Base-by-base conservation (phyloP, 257 asterid species). In the Nicotiana benthamiana region DNA sequence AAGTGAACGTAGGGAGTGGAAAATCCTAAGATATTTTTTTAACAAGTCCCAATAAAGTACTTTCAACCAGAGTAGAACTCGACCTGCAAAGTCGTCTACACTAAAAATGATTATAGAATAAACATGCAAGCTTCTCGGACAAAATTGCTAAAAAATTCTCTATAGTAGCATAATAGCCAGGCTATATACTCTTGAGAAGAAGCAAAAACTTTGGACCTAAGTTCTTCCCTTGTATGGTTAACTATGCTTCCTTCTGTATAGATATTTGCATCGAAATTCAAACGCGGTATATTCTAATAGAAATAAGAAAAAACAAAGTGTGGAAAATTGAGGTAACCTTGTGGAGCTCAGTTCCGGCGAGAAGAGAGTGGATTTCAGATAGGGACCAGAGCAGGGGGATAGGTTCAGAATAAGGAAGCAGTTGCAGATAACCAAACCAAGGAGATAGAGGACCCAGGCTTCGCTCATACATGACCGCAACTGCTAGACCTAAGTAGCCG, bases 351-450 rank as follows among this genome's bases (percentile, higher is more conserved):
- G 98, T 91, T 75, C 98, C 99, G 34, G 78, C 75, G 75, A 93
- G 97, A 26, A 95, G 92, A 74, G 94, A 83, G 74, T 93, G 97
- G 75, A 93, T 89, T 79, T 95, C 92, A 10, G 85, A 15, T 75
- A 81, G 28, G 26, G 95, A 87, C 98, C 98, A 95, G 9, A 95
- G 89, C 87, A 95, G 80, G 18, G 99, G 97, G 83, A 95, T 92
- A 59, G 97, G 93, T 89, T 95, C 99, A 52, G 83, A 76, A 12
- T 77, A 77, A 6, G 98, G 98, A 88, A 92, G 75, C 80, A 88
- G 65, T 46, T 93, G 93, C 11, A 95, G 87, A 80, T 95, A 95
- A 77, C 85, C 91, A 83, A 91, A 95, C 99, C 98, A 95, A 68
- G 89, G 87, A 20, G 98, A 93, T 22, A 83, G 82, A 5, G 90